These are phyloP conservation scores for Mucor racemosus DNA, from an alignment of 371 early-diverging fungal genomes.

Conservation along the genomic window DNA sequence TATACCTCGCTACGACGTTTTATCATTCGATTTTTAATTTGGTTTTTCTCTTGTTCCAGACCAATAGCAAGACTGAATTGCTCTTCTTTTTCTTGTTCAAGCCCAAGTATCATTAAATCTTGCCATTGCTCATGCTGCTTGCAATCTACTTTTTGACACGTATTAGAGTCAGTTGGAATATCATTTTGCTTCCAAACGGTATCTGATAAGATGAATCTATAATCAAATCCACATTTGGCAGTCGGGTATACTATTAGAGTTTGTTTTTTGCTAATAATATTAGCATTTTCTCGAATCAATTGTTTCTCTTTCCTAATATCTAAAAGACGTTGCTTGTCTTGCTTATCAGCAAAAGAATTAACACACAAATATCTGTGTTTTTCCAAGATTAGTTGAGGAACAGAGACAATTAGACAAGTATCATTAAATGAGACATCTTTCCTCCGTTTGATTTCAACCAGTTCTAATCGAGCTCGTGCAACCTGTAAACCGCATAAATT, in stretches of 20 bases:
- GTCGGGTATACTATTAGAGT: constrained; percentile 27
- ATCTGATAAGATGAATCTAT: constrained; percentile 48
- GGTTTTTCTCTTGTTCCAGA: constrained; percentile 22
- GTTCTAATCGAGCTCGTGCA: constrained; percentile 42
- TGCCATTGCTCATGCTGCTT: constrained; percentile 47
- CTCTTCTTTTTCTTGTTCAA: constrained; percentile 42
- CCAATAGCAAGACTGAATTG: constrained; percentile 1
- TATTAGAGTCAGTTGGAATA: constrained; percentile 18
- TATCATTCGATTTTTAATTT: constrained; percentile 25
- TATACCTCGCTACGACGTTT: constrained; percentile 22
- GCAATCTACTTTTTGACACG: constrained; percentile 21
- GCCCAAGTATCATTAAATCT: constrained; percentile 17
- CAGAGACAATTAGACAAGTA: background rate
- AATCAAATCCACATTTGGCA: constrained; percentile 53
- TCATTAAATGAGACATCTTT: background rate
- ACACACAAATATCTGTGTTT: constrained; percentile 23
- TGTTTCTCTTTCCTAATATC: constrained; percentile 20
- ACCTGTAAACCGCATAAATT: constrained; percentile 28
- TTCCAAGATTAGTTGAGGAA: too few species aligned
- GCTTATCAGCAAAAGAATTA: constrained; percentile 32
- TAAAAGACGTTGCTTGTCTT: constrained; percentile 27
- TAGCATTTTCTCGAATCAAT: too few species aligned
- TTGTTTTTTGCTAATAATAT: background rate
- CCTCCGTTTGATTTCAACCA: constrained; percentile 41
- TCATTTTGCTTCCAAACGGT: constrained; percentile 17